Evolutionary conservation across 1,284 basidiomycete species (phyloP).

Genomic region (Cutaneotrichosporon sp.): DNA sequence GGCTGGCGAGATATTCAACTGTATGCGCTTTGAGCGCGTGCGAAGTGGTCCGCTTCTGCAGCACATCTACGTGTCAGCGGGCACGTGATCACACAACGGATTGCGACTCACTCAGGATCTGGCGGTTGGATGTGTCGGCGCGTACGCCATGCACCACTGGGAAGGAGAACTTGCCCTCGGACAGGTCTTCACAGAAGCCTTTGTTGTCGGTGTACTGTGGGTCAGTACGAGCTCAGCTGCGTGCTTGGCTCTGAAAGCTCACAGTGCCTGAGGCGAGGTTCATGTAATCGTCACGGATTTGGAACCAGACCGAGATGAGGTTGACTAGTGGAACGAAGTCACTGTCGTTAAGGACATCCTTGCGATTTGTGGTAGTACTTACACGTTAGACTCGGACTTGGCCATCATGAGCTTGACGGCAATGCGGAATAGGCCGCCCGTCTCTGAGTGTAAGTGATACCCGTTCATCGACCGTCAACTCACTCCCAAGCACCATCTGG

Average conservation of each 20-base stretch:
- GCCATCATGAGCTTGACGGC: constrained; percentile 97
- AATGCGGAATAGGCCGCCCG: constrained; percentile 87
- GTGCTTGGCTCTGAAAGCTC: constrained; percentile 11
- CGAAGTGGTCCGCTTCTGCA: constrained; percentile 78
- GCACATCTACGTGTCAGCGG: constrained; percentile 62
- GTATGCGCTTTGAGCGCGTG: constrained; percentile 72
- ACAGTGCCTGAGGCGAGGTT: constrained; percentile 85
- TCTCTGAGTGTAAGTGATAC: constrained; percentile 65
- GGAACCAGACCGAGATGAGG: constrained; percentile 88
- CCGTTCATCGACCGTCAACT: too few relatives aligned
- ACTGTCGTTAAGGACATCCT: constrained; percentile 55
- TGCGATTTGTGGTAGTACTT: too few relatives aligned
- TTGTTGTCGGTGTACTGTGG: constrained; percentile 83
- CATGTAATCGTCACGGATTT: constrained; percentile 96
- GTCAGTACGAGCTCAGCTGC: neutral
- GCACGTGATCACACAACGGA: neutral
- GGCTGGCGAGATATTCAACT: constrained; percentile 67
- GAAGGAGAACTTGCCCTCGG: constrained; percentile 95
- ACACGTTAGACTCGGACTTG: constrained; percentile 58
- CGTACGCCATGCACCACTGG: constrained; percentile 85
- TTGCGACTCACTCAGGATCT: constrained; percentile 68
- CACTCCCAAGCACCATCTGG: constrained; percentile 93
- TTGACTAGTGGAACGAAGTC: constrained; percentile 90
- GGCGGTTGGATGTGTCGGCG: constrained; percentile 64
- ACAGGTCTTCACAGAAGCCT: constrained; percentile 89